Percentiles rank a stretch among this genome's conserved stretches.
phyloP scores from a whole-genome alignment of 495 filamentous ascomycete genomes.

The Rusavskia elegans region DNA sequence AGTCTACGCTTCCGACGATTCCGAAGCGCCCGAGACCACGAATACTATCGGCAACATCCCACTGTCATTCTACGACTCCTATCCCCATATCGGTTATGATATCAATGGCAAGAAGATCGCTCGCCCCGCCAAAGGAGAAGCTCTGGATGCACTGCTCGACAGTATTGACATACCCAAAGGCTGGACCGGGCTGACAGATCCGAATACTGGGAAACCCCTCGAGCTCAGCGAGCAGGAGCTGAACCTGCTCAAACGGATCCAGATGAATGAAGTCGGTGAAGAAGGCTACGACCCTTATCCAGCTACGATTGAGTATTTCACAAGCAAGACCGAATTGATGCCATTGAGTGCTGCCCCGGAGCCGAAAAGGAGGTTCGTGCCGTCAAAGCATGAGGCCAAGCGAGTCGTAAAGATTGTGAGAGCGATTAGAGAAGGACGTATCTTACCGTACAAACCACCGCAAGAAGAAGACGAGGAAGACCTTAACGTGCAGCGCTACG shows the following conservation, averaged over 20 bases:
- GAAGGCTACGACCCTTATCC: slow-evolving; percentile 89
- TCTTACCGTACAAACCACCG: slow-evolving; percentile 77
- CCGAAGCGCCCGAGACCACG: slow-evolving; percentile 56
- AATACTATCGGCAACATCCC: slow-evolving; percentile 97
- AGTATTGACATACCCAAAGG: slow-evolving; percentile 97
- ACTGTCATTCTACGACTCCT: slow-evolving; percentile 86
- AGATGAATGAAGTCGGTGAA: slow-evolving; percentile 74
- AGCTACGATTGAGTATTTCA: slow-evolving; percentile 85
- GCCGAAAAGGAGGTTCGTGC: slow-evolving; percentile 87
- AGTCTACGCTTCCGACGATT: slow-evolving; percentile 89
- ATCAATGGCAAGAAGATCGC: slow-evolving; percentile 97
- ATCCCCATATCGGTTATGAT: slow-evolving; percentile 96
- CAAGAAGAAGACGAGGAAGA: slow-evolving; percentile 57
- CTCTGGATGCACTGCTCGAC: slow-evolving; percentile 83
- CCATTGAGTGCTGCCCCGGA: slow-evolving; percentile 87
- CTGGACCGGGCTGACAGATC: slow-evolving; percentile 92
- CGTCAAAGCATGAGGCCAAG: slow-evolving; percentile 97
- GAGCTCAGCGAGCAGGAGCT: slow-evolving; percentile 78
- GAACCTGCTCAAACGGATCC: slow-evolving; percentile 73
- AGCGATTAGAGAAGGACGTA: slow-evolving; percentile 86
- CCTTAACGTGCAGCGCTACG: slow-evolving; percentile 58
- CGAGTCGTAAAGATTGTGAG: slow-evolving; percentile 95
- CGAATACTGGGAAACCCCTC: slow-evolving; percentile 78
- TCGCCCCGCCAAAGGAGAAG: slow-evolving; percentile 86
- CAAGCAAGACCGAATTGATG: slow-evolving; percentile 79